phyloP scores from a whole-genome alignment of 352 stramenopile genomes.

The Phytopythium mirpurense region DNA sequence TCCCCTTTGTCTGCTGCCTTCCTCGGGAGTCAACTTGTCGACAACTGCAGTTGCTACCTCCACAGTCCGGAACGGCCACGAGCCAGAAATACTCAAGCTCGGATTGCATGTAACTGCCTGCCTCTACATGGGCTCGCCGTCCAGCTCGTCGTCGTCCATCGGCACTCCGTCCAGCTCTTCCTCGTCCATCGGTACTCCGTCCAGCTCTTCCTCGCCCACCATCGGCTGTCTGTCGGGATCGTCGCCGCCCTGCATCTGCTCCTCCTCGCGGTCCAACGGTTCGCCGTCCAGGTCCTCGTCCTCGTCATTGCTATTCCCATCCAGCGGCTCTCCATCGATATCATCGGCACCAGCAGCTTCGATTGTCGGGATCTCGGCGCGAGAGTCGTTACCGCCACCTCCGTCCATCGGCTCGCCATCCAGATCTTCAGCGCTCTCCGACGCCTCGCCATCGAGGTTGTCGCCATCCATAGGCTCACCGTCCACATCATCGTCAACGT shows the following conservation, averaged over 20 bases:
- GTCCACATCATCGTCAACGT: conserved; percentile 32
- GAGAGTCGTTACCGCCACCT: conserved; percentile 15
- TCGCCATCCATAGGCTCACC: conserved; percentile 30
- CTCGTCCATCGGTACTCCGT: conserved; percentile 35
- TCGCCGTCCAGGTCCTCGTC: conserved; percentile 19
- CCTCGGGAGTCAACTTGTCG: background rate
- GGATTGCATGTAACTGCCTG: background rate
- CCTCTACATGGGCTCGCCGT: conserved; percentile 24
- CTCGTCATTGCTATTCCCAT: conserved; percentile 7
- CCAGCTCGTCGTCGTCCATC: conserved; percentile 38
- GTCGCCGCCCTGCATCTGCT: conserved; percentile 8
- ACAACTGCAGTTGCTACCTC: background rate
- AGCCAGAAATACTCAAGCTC: too few species aligned
- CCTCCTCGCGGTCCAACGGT: conserved; percentile 19
- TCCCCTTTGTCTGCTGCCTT: background rate
- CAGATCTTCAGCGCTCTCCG: conserved; percentile 19
- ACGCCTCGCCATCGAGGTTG: conserved; percentile 8
- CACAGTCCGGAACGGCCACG: too few species aligned
- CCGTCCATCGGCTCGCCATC: conserved; percentile 38
- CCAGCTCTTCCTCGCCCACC: conserved; percentile 28
- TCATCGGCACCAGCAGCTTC: conserved; percentile 19
- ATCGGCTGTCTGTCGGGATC: conserved; percentile 25
- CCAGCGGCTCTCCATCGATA: conserved; percentile 43
- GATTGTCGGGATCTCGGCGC: conserved; percentile 28
- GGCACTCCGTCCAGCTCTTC: conserved; percentile 38